Evolutionary conservation across 768 basidiomycete species (phyloP).

Genomic region (Galerina marginata): DNA sequence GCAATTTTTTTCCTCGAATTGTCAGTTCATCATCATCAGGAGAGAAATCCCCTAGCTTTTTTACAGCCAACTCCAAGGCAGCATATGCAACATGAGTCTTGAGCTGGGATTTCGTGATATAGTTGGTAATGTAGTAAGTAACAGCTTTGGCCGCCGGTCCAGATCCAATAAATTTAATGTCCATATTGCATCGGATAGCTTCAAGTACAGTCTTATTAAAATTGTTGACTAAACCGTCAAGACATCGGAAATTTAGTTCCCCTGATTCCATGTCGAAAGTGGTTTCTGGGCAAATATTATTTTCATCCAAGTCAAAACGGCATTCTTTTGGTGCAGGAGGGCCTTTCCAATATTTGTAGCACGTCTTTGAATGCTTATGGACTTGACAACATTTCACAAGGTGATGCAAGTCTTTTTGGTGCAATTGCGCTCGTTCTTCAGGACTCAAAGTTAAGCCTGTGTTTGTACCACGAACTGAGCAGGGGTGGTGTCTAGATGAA

Average conservation of each 20-base stretch:
- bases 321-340: constrained; percentile 29
- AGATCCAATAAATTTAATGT: constrained; percentile 50
- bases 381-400: constrained; percentile 33
- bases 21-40: constrained; percentile 19
- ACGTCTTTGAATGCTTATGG: constrained; percentile 39
- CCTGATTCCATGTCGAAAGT: constrained; percentile 35
- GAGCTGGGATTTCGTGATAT: constrained; percentile 50
- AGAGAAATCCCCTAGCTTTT: constrained; percentile 31
- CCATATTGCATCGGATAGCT: constrained; percentile 49
- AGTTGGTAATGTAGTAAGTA: constrained; percentile 53
- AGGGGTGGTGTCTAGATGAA: constrained; percentile 14
- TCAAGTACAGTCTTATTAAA: constrained; percentile 45
- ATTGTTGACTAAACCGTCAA: constrained; percentile 49
- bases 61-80: constrained; percentile 38
- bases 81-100: constrained; percentile 47
- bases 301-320: constrained; percentile 33
- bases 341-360: constrained; percentile 43
- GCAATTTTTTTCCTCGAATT: constrained; percentile 32
- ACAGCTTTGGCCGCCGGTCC: constrained; percentile 47
- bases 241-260: constrained; percentile 32
- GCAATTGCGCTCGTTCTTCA: background rate
- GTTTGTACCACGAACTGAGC: constrained; percentile 10
- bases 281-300: constrained; percentile 15
- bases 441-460: background rate
- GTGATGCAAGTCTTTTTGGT: constrained; percentile 14